Conservation (phyloP, 495 filamentous ascomycete genomes). For the Evansstolkia leycettana region DNA sequence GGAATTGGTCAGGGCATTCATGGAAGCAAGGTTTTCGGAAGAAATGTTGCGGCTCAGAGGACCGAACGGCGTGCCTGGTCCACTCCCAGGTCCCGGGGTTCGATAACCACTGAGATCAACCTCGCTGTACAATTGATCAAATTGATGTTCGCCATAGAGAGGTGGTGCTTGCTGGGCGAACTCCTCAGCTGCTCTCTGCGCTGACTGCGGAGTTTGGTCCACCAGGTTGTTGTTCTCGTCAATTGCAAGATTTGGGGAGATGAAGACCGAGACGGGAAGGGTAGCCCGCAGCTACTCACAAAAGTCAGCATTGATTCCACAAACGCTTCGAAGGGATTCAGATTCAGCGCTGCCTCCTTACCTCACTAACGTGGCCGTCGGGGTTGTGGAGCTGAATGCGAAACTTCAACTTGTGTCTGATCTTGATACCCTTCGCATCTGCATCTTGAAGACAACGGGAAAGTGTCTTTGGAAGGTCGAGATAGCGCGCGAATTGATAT, state of each 20-base stretch:
- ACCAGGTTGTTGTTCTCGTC: constrained; percentile 67
- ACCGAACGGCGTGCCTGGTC: constrained; percentile 63
- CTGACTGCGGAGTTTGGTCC: constrained; percentile 32
- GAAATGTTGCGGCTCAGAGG: constrained; percentile 66
- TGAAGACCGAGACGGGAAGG: constrained; percentile 79
- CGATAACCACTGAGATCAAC: constrained; percentile 64
- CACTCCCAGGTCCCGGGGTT: constrained; percentile 60
- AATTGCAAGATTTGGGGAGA: constrained; percentile 80
- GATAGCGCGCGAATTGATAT: constrained; percentile 54
- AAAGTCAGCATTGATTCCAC: not conserved
- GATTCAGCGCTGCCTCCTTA: constrained; percentile 18
- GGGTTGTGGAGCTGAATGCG: constrained; percentile 83
- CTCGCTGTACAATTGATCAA: constrained; percentile 83
- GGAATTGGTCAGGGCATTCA: constrained; percentile 44
- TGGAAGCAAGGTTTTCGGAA: constrained; percentile 59
- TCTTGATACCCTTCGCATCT: constrained; percentile 69
- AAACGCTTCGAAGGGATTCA: not conserved
- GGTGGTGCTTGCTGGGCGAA: constrained; percentile 59
- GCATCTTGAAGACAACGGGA: constrained; percentile 75
- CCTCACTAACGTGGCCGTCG: constrained; percentile 85
- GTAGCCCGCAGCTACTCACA: constrained; percentile 58
- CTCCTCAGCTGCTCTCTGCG: constrained; percentile 22
- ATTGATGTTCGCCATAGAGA: constrained; percentile 71
- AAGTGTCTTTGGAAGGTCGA: constrained; percentile 68
- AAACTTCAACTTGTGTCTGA: constrained; percentile 77